Conservation (phyloP, 257 asterid species). For the Solanum verrucosum region DNA sequence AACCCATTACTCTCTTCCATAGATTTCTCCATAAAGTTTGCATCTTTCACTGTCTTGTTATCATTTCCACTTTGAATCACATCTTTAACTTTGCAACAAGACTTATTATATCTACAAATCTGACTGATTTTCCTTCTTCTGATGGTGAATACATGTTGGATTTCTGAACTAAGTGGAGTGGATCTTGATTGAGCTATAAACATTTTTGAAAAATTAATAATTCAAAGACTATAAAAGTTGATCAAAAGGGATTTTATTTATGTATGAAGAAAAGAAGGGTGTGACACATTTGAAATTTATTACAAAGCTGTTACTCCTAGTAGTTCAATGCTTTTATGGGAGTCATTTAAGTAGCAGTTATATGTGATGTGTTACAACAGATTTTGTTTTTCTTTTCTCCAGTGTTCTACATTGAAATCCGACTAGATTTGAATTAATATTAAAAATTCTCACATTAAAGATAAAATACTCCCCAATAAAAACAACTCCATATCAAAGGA, state of each 20-base stretch:
- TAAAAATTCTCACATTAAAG: too few species aligned
- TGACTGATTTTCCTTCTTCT: slow-evolving; percentile 1
- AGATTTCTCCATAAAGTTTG: background rate
- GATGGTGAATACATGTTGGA: slow-evolving; percentile 8
- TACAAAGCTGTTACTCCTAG: background rate
- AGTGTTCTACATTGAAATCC: too few species aligned
- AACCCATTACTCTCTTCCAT: slow-evolving; percentile 20
- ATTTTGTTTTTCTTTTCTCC: background rate
- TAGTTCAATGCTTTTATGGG: background rate
- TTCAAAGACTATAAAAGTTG: too few species aligned
- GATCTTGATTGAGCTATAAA: slow-evolving; percentile 50
- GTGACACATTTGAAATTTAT: background rate
- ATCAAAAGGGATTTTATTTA: background rate
- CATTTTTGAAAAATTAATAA: slow-evolving; percentile 12
- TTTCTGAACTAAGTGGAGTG: slow-evolving; percentile 16
- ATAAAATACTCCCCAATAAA: too few species aligned
- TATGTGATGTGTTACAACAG: background rate
- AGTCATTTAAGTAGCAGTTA: background rate
- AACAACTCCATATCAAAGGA: too few species aligned
- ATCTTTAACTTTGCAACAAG: slow-evolving; percentile 25
- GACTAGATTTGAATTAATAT: too few species aligned
- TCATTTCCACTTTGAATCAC: slow-evolving; percentile 72
- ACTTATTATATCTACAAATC: slow-evolving; percentile 10
- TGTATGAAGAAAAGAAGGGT: background rate
- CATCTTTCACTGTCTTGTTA: slow-evolving; percentile 38